Evolutionary conservation across 139 green algal species (phyloP), one percentile per base, ranked within the genome.

Genomic region (Trebouxia sp.): DNA sequence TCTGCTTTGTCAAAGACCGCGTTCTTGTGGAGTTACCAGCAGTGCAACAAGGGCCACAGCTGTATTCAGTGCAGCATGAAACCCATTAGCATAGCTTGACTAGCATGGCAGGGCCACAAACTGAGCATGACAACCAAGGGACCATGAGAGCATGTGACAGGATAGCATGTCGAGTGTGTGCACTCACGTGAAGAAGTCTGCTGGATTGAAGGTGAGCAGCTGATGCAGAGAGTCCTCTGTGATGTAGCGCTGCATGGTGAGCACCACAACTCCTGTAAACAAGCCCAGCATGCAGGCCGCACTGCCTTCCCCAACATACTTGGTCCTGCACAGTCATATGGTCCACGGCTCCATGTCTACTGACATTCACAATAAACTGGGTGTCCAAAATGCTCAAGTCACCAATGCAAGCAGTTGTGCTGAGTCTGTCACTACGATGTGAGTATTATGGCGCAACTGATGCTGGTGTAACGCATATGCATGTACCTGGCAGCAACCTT

Each of bases 111-210:
- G n/a, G n/a, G n/a, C n/a, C n/a, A n/a, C n/a, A n/a, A n/a, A n/a
- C n/a, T n/a, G n/a, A n/a, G n/a, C n/a, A n/a, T n/a, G n/a, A n/a
- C n/a, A n/a, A n/a, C n/a, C n/a, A n/a, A n/a, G n/a, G n/a, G n/a
- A n/a, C n/a, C n/a, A n/a, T n/a, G n/a, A n/a, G n/a, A n/a, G n/a
- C n/a, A n/a, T n/a, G n/a, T n/a, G n/a, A n/a, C n/a, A n/a, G n/a
- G n/a, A n/a, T n/a, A n/a, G n/a, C n/a, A n/a, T n/a, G n/a, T n/a
- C n/a, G n/a, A n/a, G n/a, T n/a, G n/a, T n/a, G n/a, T n/a, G n/a
- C n/a, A n/a, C 85, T 86, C 65, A 89, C 86, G 85, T 85, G 51
- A 92, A 89, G 72, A 92, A 92, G 69, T 85, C 85, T 24, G 84
- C 81, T 15, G 85, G 78, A 30, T 91, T 84, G 41, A 91, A 91